These are phyloP conservation scores for Bondarzewia mesenterica DNA, from an alignment of 1,284 basidiomycete species.

Conservation along the genomic window DNA sequence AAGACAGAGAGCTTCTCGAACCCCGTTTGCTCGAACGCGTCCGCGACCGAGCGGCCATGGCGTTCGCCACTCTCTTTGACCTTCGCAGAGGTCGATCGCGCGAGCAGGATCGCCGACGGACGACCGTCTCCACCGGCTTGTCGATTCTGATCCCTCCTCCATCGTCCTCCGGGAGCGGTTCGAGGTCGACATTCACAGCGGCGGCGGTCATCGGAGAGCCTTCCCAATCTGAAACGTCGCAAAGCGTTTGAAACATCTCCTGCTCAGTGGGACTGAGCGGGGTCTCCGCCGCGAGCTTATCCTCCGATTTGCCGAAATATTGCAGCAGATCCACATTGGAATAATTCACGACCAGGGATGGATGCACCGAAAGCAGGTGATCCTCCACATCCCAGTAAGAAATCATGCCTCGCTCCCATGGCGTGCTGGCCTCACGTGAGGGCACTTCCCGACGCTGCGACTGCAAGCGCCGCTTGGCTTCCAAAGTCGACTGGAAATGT, in stretches of 20 bases:
- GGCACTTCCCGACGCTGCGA: slow-evolving; percentile 19
- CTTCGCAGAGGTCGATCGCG: slow-evolving; percentile 37
- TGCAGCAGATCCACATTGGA: too few species aligned
- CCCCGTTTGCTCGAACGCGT: slow-evolving; percentile 26
- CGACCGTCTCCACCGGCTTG: slow-evolving; percentile 15
- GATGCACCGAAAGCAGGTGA: slow-evolving; percentile 21
- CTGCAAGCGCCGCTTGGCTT: slow-evolving; percentile 20
- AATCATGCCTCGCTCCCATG: slow-evolving; percentile 19
- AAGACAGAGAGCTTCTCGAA: slow-evolving; percentile 26
- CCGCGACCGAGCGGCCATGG: slow-evolving; percentile 37
- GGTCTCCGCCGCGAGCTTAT: slow-evolving; percentile 22
- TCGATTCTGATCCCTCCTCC: slow-evolving; percentile 21
- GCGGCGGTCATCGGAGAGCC: slow-evolving; percentile 7
- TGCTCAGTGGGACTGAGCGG: slow-evolving; percentile 64
- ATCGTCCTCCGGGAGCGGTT: slow-evolving; percentile 2
- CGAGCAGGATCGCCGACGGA: slow-evolving; percentile 3
- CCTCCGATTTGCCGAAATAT: slow-evolving; percentile 14
- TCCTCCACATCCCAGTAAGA: slow-evolving; percentile 21
- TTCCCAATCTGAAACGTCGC: slow-evolving; percentile 51
- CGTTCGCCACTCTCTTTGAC: slow-evolving; percentile 59
- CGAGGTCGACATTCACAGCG: slow-evolving; percentile 1
- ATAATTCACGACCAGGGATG: slow-evolving; percentile 20
- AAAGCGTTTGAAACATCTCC: slow-evolving; percentile 58
- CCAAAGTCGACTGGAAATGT: slow-evolving; percentile 40
- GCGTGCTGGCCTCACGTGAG: slow-evolving; percentile 15